Conservation (phyloP, 176 grass and related monocot species). For the Bonia amplexicaulis region DNA sequence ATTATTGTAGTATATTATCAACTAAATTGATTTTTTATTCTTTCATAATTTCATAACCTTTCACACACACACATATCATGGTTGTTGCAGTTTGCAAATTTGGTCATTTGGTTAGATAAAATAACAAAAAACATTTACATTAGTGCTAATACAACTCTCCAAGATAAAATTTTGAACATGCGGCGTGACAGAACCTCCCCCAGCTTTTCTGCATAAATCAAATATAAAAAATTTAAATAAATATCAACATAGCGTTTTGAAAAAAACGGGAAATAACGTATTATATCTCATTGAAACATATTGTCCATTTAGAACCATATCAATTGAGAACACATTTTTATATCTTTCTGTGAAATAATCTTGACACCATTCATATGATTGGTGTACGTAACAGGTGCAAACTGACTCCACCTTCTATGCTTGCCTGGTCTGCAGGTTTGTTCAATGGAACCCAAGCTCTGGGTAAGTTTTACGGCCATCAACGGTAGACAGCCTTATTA, state of each 20-base stretch:
- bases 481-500: background rate
- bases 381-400: background rate
- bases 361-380: background rate
- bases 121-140: slow-evolving; percentile 40
- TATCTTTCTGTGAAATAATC: background rate
- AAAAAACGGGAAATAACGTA: background rate
- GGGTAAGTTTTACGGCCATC: background rate
- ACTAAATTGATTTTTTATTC: background rate
- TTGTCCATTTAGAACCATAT: background rate
- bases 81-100: background rate
- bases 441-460: background rate
- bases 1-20: background rate
- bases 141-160: slow-evolving; percentile 37
- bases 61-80: background rate
- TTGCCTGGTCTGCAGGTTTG: background rate
- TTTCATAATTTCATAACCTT: background rate
- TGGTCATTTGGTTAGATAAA: background rate
- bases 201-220: slow-evolving; percentile 61
- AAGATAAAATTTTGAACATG: slow-evolving; percentile 66
- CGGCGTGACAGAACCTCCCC: slow-evolving; percentile 63
- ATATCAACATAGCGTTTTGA: background rate
- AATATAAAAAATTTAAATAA: background rate
- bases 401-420: background rate
- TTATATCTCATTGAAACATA: background rate
- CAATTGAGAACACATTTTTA: background rate